These are phyloP conservation scores for Mycosphaerella sp. DNA, from an alignment of 2,329 filamentous ascomycete species.

Conservation along the genomic window DNA sequence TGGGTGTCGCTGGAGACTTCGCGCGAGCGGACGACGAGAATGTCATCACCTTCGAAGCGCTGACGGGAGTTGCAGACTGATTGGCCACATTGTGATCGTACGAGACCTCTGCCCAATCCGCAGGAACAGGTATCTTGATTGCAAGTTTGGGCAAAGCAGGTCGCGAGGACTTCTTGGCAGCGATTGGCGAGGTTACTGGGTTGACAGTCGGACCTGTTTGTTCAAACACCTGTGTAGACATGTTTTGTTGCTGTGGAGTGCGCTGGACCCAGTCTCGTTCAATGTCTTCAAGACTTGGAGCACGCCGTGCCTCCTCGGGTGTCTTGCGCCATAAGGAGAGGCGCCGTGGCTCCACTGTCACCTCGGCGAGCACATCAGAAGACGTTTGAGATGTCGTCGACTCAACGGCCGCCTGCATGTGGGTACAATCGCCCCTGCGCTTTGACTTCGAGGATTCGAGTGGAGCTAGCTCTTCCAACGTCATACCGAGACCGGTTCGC, in stretches of 20 bases:
- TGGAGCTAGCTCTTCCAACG: background rate
- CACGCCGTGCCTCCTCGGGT: background rate
- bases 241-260: background rate
- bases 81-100: background rate
- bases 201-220: background rate
- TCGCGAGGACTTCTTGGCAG: background rate
- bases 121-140: slow-evolving; percentile 2
- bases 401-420: slow-evolving; percentile 11
- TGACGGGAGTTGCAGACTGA: slow-evolving; percentile 4
- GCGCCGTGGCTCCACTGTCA: background rate
- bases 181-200: background rate
- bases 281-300: background rate
- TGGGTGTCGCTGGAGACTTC: background rate
- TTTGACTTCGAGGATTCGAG: slow-evolving; percentile 1
- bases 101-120: slow-evolving; percentile 1
- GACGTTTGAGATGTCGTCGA: slow-evolving; percentile 6
- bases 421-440: background rate
- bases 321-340: background rate
- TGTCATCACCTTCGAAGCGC: slow-evolving; percentile 5
- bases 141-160: background rate
- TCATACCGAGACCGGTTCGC: background rate
- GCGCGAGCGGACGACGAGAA: background rate
- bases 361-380: background rate
- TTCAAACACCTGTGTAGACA: background rate
- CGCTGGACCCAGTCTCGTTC: background rate